Conservation (phyloP, 1,284 basidiomycete genomes). For the Cystobasidium slooffiae region DNA sequence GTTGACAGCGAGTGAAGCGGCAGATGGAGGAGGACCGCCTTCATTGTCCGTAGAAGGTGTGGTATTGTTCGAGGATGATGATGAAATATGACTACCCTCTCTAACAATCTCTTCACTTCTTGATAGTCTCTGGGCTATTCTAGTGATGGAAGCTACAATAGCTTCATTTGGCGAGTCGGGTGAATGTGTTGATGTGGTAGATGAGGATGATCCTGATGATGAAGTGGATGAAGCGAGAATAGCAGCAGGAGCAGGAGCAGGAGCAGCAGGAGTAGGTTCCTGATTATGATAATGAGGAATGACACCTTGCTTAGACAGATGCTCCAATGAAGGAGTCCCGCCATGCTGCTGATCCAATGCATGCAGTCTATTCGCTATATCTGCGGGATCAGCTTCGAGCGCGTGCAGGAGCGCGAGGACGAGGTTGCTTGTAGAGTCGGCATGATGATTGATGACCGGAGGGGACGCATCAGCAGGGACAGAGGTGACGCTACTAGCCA, state of each 20-base stretch:
- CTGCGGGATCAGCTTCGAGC: conserved; percentile 50
- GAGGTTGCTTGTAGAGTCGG: conserved; percentile 42
- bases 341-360: conserved; percentile 45
- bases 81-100: not conserved
- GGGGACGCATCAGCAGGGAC: not conserved
- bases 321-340: conserved; percentile 44
- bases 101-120: conserved; percentile 44
- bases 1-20: not conserved
- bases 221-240: conserved; percentile 39
- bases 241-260: not conserved
- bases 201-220: not conserved
- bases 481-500: no score
- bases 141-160: conserved; percentile 27
- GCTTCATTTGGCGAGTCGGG: conserved; percentile 19
- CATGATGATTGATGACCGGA: not conserved
- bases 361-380: conserved; percentile 47
- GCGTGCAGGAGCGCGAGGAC: conserved; percentile 53
- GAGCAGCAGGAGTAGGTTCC: not conserved
- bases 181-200: conserved; percentile 21
- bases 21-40: not conserved
- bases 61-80: not conserved
- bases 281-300: conserved; percentile 40
- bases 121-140: conserved; percentile 41
- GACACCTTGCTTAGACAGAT: conserved; percentile 42
- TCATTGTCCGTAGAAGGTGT: conserved; percentile 11